phyloP scores from a whole-genome alignment of 2,329 filamentous ascomycete species.

The Colletotrichum lupini region DNA sequence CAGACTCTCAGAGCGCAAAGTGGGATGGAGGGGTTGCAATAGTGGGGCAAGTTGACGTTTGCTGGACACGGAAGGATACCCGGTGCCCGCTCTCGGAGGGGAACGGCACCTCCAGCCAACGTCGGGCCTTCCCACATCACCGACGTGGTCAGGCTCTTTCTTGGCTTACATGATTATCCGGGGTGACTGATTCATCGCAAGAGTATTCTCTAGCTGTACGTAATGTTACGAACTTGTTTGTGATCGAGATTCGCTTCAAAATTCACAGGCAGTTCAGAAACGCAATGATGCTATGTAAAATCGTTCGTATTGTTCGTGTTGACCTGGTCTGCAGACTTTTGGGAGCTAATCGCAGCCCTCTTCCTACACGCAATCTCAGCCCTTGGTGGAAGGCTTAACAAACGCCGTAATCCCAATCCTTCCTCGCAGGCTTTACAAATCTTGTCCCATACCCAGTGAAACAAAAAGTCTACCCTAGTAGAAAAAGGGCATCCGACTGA shows the following conservation, averaged over 20 bases:
- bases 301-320: constrained; percentile 7
- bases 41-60: constrained; percentile 33
- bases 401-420: constrained; percentile 6
- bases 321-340: constrained; percentile 19
- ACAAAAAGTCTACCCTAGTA: constrained; percentile 13
- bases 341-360: constrained; percentile 6
- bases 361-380: constrained; percentile 5
- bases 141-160: constrained; percentile 7
- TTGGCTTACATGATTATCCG: constrained; percentile 7
- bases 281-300: not conserved
- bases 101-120: constrained; percentile 16
- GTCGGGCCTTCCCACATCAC: constrained; percentile 10
- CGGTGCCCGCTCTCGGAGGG: constrained; percentile 30
- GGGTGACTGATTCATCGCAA: not conserved
- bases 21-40: constrained; percentile 26
- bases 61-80: constrained; percentile 14
- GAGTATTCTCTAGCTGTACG: not conserved
- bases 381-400: constrained; percentile 20
- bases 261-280: not conserved
- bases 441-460: constrained; percentile 1
- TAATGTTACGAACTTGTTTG: too few relatives aligned
- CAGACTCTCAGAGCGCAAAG: constrained; percentile 15
- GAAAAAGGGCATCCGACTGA: constrained; percentile 1
- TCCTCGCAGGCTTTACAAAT: not conserved
- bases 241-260: not conserved